phyloP scores from a whole-genome alignment of 73 alveolate species.

The Paramecium sexaurelia region DNA sequence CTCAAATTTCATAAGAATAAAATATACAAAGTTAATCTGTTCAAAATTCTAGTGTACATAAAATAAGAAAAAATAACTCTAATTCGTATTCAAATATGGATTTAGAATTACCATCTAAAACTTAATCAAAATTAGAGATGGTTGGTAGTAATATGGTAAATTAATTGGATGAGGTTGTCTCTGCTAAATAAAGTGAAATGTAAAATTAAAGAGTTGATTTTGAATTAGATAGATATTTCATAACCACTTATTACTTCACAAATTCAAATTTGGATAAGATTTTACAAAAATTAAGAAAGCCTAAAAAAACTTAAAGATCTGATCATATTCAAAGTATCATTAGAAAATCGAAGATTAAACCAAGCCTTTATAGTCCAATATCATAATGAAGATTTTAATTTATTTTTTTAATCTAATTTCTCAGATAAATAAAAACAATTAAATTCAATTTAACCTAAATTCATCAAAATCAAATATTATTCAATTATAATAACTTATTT shows the following conservation, averaged over 20 bases:
- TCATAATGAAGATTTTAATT: not conserved
- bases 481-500: not conserved
- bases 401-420: not conserved
- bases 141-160: not conserved
- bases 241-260: not conserved
- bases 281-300: not conserved
- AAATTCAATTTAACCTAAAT: not conserved
- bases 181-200: not conserved
- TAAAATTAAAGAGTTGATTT: slow-evolving; percentile 10
- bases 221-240: slow-evolving; percentile 35
- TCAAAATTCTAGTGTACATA: not conserved
- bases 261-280: not conserved
- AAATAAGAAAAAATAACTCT: not conserved
- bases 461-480: not conserved
- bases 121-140: not conserved
- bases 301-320: not conserved
- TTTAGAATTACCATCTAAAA: not conserved
- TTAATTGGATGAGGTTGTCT: not conserved
- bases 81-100: not conserved
- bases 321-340: not conserved
- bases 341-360: not conserved
- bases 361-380: not conserved
- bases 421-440: not conserved
- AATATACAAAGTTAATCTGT: not conserved
- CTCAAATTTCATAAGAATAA: not conserved